Base-by-base conservation (phyloP, 2,329 filamentous ascomycete genomes). In the Claviceps sp. region DNA sequence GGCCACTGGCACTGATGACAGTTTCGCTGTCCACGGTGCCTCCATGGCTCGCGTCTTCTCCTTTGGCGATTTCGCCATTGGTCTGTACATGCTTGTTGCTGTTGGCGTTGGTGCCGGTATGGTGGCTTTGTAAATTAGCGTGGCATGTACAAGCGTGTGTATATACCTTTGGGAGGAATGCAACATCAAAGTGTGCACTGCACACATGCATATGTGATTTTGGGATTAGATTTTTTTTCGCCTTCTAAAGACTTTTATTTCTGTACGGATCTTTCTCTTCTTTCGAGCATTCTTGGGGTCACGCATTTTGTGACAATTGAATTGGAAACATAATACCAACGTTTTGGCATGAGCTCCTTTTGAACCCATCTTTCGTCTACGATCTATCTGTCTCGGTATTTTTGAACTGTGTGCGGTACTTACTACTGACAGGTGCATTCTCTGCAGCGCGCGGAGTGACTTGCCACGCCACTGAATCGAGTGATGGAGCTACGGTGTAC, bases 41-140 rank as follows among this genome's bases (percentile, higher is more conserved):
- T 59, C 67, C 42, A 63, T 71, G 51, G 61, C 63, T 55, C 65
- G 63, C 46, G 49, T 72, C 52, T 67, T 78, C 59, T 65, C 67
- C 48, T 50, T 78, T 42, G 75, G 74, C 48, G 71, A 73, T 57
- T 60, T 74, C 53, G 72, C 69, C 45, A 59, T 79, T 47, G 74
- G 74, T 50, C 60, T 75, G 55, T 79, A 79, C 65, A 64, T 75
- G 54, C 59, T 74, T 22, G 71, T 75, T n/a, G 76, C 77, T 38
- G 70, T 74, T 63, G 70, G 66, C 48, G 71, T 71, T 14, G 77
- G 77, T 60, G 76, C 72, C 41, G 70, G 67, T 54, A 77, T 81
- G 74, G 62, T 80, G 53, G 63, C 72, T 55, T 61, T 81, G 66
- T 81, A 77, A 72, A 58, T 48, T 30, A 13, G 30, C 30, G 44